Conservation (phyloP, 1,284 basidiomycete species). For the Trametes versicolor region DNA sequence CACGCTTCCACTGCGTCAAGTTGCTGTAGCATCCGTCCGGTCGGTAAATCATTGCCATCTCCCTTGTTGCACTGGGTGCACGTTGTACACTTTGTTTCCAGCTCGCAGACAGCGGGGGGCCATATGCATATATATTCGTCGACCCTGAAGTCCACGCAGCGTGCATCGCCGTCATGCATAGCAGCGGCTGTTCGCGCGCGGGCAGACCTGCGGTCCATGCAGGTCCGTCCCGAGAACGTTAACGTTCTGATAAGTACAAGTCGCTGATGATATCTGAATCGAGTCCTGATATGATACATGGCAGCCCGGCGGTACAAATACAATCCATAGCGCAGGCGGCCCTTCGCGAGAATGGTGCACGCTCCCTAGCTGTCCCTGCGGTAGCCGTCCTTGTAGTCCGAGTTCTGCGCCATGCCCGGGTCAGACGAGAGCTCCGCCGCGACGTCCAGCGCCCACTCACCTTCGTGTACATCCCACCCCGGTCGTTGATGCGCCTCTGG, state of each 20-base stretch:
- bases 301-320: background rate
- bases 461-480: constrained; percentile 32
- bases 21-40: constrained; percentile 18
- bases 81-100: no score
- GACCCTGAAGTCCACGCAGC: no score
- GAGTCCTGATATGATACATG: background rate
- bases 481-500: constrained; percentile 25
- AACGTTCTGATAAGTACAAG: no score
- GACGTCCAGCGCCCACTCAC: constrained; percentile 1
- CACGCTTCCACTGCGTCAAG: constrained; percentile 40
- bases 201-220: no score
- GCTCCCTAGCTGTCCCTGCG: constrained; percentile 24
- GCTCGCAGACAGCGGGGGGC: no score
- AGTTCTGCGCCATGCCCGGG: constrained; percentile 19
- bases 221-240: no score
- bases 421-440: background rate
- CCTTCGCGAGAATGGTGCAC: background rate
- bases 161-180: no score
- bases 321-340: background rate
- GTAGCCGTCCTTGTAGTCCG: constrained; percentile 33
- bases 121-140: no score
- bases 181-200: no score
- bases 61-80: no score
- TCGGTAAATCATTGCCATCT: no score
- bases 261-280: no score